Conservation (phyloP, 768 basidiomycete species). For the Boletus edulis region DNA sequence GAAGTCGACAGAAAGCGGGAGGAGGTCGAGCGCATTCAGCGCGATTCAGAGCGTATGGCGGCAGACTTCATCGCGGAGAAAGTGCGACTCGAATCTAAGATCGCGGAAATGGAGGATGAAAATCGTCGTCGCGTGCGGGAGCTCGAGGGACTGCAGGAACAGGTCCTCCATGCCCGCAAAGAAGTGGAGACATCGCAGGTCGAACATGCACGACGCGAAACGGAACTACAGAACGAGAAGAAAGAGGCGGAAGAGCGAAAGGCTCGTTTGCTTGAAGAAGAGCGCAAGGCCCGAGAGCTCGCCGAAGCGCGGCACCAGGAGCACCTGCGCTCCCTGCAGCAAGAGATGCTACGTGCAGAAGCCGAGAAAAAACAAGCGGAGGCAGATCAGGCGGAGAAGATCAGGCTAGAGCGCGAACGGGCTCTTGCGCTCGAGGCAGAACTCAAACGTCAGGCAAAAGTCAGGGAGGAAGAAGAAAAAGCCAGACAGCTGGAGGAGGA, state of each 20-base stretch:
- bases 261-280: conserved; percentile 30
- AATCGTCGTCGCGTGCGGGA: conserved; percentile 14
- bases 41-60: conserved; percentile 40
- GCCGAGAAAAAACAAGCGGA: conserved; percentile 21
- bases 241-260: conserved; percentile 29
- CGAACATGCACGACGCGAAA: conserved; percentile 27
- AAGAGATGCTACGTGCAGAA: conserved; percentile 26
- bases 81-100: conserved; percentile 28
- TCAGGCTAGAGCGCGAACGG: conserved; percentile 28
- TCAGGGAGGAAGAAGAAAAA: conserved; percentile 26
- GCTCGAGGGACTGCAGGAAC: conserved; percentile 27
- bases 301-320: conserved; percentile 30
- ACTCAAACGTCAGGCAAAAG: conserved; percentile 25
- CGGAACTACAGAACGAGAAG: conserved; percentile 24
- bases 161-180: conserved; percentile 26
- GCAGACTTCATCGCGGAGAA: conserved; percentile 40
- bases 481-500: conserved; percentile 23
- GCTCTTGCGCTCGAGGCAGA: conserved; percentile 30
- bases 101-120: conserved; percentile 27
- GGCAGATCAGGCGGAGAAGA: conserved; percentile 25
- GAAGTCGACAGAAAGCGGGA: conserved; percentile 42
- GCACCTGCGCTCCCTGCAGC: conserved; percentile 26
- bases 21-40: conserved; percentile 43
- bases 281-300: conserved; percentile 26
- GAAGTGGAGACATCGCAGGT: conserved; percentile 28